Base-by-base conservation (phyloP, 2,329 filamentous ascomycete species). In the Exophiala sp. region DNA sequence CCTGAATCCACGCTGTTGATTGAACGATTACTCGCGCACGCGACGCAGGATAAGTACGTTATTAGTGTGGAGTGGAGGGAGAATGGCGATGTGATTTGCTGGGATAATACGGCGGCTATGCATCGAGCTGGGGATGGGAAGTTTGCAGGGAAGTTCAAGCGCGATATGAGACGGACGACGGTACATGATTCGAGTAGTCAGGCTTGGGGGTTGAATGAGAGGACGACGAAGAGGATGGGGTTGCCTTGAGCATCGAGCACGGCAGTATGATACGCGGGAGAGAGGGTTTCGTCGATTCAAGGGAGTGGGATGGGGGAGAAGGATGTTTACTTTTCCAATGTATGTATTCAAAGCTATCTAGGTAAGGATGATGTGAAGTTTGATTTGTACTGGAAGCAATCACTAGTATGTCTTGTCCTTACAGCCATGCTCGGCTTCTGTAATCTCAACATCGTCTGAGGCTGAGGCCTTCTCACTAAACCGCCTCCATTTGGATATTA, bases 41-140 rank as follows among this genome's bases (percentile, higher is more conserved):
- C 71, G 0, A 75, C 73, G 3, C 75, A 78, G 65, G 65, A 71
- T 0, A 77, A 78, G 62, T 79, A 79, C 59, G 64, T 72, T 0
- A 54, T 76, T 6, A 71, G 67, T 3, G 71, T 82, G 2, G 64
- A 69, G 39, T 84, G 80, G 80, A 58, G 74, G 21, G 63, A 74
- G 4, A 60, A 66, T 0, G 74, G 78, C 0, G 81, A 84, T 62
- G 42, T 84, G 54, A 65, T 84, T 12, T 71, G 80, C 18, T 84
- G 82, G 82, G 82, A 85, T 59, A 84, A 84, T 62, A 78, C 78
- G 0, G 75, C 72, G 43, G 76, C 79, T 7, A 73, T 84, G 71
- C 81, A 85, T 65, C 66, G 79, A 2, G 78, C 78, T 0, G 73
- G 71, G 1, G 69, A 70, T 1, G 80, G 79, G 0, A 63, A 64